Evolutionary conservation across 2,329 filamentous ascomycete genomes (phyloP), one percentile per base, ranked within the genome.

Genomic region (Myriosclerotinia duriaeana): DNA sequence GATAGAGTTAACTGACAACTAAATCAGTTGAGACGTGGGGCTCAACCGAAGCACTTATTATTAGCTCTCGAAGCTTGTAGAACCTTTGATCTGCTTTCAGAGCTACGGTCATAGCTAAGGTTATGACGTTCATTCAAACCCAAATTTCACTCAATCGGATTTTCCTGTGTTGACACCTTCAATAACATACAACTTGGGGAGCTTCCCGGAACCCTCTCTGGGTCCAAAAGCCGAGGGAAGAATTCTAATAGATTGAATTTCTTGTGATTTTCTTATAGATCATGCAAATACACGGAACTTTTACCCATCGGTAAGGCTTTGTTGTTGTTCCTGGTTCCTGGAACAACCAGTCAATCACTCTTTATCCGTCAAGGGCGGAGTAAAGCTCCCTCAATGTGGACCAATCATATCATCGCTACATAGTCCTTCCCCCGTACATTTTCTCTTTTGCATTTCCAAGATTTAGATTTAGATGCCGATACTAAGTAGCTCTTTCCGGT

Each of bases 361-460:
- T n/a, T 30, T n/a, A 14, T n/a, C 40, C 5, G 26, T 59, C 26
- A 14, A 46, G 22, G 17, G 9, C 55, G 40, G 26, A 59, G 40
- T 44, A 44, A 9, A 46, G 17, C 22, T 46, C 55, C 17, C 20
- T n/a, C 20, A 14, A 38, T 11, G 44, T n/a, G 12, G 5, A 15
- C 30, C 26, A 34, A 46, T 59, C 17, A 14, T 17, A 59, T 46
- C 42, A 59, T 59, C 15, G 17, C 6, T 46, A 55, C 38, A 42
- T 12, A 56, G 22, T 42, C 22, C 30, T 38, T 38, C 12, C 9
- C 30, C 44, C 44, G n/a, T 38, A 17, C 26, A 38, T 60, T 38
- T 58, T 60, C 30, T 26, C 12, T 48, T 48, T 46, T 30, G 17
- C 20, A 60, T 36, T 36, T 50, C 44, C 58, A 60, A 60, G 44